Conservation (phyloP, 495 filamentous ascomycete species). For the Chaetomium fimeti region DNA sequence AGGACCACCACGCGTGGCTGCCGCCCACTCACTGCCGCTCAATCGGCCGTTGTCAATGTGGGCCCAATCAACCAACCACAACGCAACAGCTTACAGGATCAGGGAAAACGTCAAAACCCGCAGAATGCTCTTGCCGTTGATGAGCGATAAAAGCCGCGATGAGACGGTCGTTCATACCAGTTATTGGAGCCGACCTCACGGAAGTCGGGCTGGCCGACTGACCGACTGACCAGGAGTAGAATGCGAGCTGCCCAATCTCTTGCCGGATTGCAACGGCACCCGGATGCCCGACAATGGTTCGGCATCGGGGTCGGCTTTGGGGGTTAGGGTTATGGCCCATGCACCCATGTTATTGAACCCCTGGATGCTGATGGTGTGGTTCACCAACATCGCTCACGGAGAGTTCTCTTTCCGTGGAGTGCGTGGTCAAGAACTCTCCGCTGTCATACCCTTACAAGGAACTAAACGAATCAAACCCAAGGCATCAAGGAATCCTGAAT, state of each 20-base stretch:
- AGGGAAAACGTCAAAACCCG: neutral
- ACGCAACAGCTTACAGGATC: neutral
- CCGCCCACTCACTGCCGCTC: neutral
- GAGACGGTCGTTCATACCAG: no score
- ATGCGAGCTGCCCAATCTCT: neutral
- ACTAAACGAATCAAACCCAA: no score
- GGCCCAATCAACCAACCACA: neutral
- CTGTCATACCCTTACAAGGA: no score
- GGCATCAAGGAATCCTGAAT: neutral
- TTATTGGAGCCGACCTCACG: no score
- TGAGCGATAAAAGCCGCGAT: neutral
- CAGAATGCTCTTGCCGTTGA: neutral
- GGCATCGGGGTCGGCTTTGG: no score
- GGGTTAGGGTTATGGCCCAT: neutral
- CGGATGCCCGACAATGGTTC: no score
- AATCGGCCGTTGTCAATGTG: slow-evolving; percentile 1
- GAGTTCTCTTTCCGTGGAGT: neutral
- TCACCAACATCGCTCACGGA: neutral
- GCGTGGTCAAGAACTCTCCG: no score
- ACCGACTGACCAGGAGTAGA: neutral
- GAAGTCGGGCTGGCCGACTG: no score
- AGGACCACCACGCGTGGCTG: neutral
- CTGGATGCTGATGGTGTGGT: neutral
- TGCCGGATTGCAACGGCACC: no score
- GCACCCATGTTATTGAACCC: neutral